Conservation (phyloP, 140 eudicot genomes). For the Senecio squalidus region DNA sequence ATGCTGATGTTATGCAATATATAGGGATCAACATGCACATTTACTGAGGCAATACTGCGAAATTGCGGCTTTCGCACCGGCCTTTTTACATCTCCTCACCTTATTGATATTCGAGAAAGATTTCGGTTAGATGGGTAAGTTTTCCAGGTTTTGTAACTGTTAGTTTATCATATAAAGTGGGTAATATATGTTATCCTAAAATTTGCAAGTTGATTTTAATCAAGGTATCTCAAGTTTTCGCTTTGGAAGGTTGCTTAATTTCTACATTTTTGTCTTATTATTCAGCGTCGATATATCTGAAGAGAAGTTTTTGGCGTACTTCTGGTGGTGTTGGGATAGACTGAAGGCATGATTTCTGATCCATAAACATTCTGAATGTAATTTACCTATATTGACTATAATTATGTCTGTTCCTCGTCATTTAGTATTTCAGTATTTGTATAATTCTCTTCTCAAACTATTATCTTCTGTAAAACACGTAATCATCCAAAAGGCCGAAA, state of each 20-base stretch:
- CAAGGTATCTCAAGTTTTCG: neutral
- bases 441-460: slow-evolving; percentile 3
- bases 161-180: neutral
- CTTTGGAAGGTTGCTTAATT: slow-evolving; percentile 1
- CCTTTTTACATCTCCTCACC: slow-evolving; percentile 98
- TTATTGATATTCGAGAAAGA: slow-evolving; percentile 95
- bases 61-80: slow-evolving; percentile 93
- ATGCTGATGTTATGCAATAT: slow-evolving; percentile 19
- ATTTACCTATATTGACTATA: slow-evolving; percentile 11
- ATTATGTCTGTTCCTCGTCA: neutral
- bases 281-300: slow-evolving; percentile 72
- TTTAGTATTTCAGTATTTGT: slow-evolving; percentile 5
- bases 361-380: slow-evolving; percentile 23
- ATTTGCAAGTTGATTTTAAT: neutral
- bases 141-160: neutral
- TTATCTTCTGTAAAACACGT: neutral
- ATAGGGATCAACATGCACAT: slow-evolving; percentile 98
- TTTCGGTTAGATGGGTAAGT: slow-evolving; percentile 86
- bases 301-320: slow-evolving; percentile 93
- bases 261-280: slow-evolving; percentile 15
- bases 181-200: slow-evolving; percentile 4
- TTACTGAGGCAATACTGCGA: slow-evolving; percentile 84
- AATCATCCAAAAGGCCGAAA: neutral
- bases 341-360: slow-evolving; percentile 66
- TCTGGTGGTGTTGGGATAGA: slow-evolving; percentile 98